Base-by-base conservation (phyloP, 306 rosid species). In the Gleditsia sinensis region DNA sequence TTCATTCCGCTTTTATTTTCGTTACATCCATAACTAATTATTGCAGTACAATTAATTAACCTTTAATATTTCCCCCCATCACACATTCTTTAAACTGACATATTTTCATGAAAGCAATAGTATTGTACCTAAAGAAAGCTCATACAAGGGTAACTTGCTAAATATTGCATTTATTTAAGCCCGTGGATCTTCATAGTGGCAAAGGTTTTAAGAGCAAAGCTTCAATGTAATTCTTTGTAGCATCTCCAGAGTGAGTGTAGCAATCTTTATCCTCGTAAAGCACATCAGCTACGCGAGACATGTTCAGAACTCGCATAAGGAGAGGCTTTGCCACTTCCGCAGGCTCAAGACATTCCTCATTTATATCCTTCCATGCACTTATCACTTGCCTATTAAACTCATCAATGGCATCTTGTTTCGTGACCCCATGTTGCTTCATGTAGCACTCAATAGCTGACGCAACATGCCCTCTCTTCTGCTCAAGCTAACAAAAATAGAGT, bases 291-390 rank as follows among this genome's bases (percentile, higher is more conserved):
- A 67, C 72, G 0, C 74, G 50, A 12, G 36, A 33, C 0, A 69
- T 7, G 19, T 51, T 69, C 2, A 69, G 19, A 13, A 50, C 34
- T 34, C 10, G 7, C 4, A 10, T 51, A 0, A 69, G 1, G 14
- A 69, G 36, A 32, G 74, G 62, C 2, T 21, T 69, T 51, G 62
- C 36, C 20, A 69, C 21, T 20, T 51, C 14, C 0, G 24, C 21
- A 34, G 50, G 59, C 19, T 32, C 14, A 32, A 68, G 74, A 12
- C 6, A 19, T 17, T 48, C 74, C 33, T 68, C 30, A 20, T 69
- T 50, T 43, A 69, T 51, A 51, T 69, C 62, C 50, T 75, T 78
- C 89, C 84, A 85, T 0, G 65, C 55, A 46, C 71, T 49, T 0
- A 0, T 20, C 0, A 78, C 66, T 61, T 39, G 62, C 34, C 24